Evolutionary conservation across 208 protist species (phyloP).

Genomic region (Acanthamoeba royreba): DNA sequence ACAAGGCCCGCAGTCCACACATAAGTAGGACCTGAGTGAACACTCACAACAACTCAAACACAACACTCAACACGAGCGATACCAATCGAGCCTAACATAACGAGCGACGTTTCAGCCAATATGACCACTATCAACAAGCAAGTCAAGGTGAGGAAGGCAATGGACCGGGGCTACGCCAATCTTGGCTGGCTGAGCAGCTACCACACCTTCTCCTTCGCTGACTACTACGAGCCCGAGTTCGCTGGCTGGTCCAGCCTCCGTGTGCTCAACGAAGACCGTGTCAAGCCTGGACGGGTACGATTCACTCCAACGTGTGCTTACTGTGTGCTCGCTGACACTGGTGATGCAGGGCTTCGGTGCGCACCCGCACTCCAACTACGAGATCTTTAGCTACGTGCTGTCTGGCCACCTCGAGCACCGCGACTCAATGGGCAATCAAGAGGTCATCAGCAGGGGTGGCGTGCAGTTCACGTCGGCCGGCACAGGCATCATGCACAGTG

Average conservation of each 20-base stretch:
- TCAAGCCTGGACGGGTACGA: not conserved
- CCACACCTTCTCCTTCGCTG: slow-evolving; percentile 60
- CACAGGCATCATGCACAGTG: slow-evolving; percentile 53
- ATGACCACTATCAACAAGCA: not conserved
- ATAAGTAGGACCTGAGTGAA: too few relatives aligned
- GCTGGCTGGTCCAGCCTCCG: slow-evolving; percentile 38
- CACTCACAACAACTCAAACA: too few relatives aligned
- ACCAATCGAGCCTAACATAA: too few relatives aligned
- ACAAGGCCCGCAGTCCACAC: too few relatives aligned
- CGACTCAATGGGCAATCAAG: slow-evolving; percentile 53
- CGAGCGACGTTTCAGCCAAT: too few relatives aligned
- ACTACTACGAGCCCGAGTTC: slow-evolving; percentile 53
- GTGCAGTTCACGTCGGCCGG: slow-evolving; percentile 68
- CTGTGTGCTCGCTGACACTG: not conserved
- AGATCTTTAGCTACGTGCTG: slow-evolving; percentile 68
- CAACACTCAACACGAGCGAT: too few relatives aligned
- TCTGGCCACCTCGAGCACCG: slow-evolving; percentile 52
- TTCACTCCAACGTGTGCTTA: not conserved
- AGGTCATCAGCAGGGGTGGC: slow-evolving; percentile 50
- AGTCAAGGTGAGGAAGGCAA: not conserved
- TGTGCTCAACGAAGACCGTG: slow-evolving; percentile 65
- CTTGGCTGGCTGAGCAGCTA: slow-evolving; percentile 55
- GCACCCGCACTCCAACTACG: slow-evolving; percentile 63
- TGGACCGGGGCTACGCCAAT: slow-evolving; percentile 47
- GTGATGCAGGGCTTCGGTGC: slow-evolving; percentile 49